These are phyloP conservation scores for Pseudozyma flocculosa DNA, from an alignment of 1,284 basidiomycete species.

Conservation along the genomic window DNA sequence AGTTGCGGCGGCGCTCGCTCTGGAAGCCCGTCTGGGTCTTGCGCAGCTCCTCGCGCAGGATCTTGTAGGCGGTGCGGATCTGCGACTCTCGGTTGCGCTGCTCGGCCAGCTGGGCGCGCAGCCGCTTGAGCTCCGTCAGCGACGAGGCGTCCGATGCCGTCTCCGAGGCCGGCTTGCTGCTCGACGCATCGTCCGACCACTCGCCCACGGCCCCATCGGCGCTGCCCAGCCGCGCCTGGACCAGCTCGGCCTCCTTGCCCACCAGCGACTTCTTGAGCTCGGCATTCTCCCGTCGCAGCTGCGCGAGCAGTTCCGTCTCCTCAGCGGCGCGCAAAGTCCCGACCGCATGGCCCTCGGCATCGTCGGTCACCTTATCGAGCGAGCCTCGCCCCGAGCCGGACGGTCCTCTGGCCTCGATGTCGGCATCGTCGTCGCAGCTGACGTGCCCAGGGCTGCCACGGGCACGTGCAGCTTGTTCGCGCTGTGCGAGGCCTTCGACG, in stretches of 20 bases:
- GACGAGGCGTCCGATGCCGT: neutral
- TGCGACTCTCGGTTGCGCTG: slow-evolving; percentile 38
- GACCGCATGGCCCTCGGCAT: too few relatives aligned
- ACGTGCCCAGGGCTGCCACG: too few relatives aligned
- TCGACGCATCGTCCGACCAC: neutral
- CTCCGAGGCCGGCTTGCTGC: neutral
- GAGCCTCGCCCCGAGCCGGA: too few relatives aligned
- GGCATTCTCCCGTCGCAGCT: neutral
- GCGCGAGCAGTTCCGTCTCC: neutral
- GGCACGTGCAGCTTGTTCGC: too few relatives aligned
- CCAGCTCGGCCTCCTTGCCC: neutral
- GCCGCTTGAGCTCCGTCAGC: slow-evolving; percentile 8
- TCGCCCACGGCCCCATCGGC: neutral
- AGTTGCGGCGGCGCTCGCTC: slow-evolving; percentile 21
- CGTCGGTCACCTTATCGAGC: too few relatives aligned
- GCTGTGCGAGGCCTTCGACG: too few relatives aligned
- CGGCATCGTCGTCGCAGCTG: too few relatives aligned
- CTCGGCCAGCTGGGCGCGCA: slow-evolving; percentile 24
- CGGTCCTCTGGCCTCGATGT: too few relatives aligned
- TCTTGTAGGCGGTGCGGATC: slow-evolving; percentile 44
- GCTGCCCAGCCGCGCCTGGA: neutral
- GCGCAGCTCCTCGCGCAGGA: slow-evolving; percentile 44
- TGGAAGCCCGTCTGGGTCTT: slow-evolving; percentile 19
- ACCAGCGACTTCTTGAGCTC: neutral
- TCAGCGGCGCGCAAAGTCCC: too few relatives aligned